Base-by-base conservation (phyloP, 305 asterid species). In the Solanum aculeatissimum region DNA sequence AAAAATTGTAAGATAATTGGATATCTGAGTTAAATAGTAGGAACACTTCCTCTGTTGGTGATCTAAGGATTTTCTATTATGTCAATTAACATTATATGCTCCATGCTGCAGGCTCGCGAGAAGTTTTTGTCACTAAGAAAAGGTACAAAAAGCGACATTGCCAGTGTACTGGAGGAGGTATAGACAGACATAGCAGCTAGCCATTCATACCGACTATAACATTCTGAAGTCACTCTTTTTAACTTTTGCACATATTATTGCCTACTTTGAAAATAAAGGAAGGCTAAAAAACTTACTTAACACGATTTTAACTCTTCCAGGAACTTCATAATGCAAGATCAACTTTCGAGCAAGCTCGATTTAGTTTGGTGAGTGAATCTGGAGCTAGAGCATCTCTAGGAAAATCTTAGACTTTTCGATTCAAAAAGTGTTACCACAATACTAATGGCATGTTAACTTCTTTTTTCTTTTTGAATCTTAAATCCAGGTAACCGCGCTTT, bases 321-420 rank as follows among this genome's bases (percentile, higher is more conserved):
- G 99, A 97, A 89, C 98, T 95, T 89, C 94, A 95, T 89, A 95
- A 89, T 89, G 95, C 98, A 74, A 92, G 98, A 89, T 91, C 98
- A 85, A 89, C 93, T 82, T 97, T 97, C 90, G 99, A 97, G 95
- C 97, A 93, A 90, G 97, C 99, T 79, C 96, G 99, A 83, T 97
- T 97, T 90, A 94, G 89, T 88, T 93, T 97, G 94, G 99, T 97
- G 83, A 77, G 92, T 90, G 80, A 60, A 84, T 19, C 69, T 57
- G 38, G 25, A 68, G 68, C 21, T 51, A 25, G 68, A 78, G 51
- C 35, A 78, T 54, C 51, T 42, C 54, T 42, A n/a, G 72, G 74
- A 23, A 79, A 57, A 70, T 83, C 70, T 16, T 84, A 71, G 49
- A 74, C 87, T 69, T 86, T 62, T 57, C 29, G 53, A 53, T 13